Base-by-base conservation (phyloP, 257 asterid genomes). In the Przewalskia tangutica region DNA sequence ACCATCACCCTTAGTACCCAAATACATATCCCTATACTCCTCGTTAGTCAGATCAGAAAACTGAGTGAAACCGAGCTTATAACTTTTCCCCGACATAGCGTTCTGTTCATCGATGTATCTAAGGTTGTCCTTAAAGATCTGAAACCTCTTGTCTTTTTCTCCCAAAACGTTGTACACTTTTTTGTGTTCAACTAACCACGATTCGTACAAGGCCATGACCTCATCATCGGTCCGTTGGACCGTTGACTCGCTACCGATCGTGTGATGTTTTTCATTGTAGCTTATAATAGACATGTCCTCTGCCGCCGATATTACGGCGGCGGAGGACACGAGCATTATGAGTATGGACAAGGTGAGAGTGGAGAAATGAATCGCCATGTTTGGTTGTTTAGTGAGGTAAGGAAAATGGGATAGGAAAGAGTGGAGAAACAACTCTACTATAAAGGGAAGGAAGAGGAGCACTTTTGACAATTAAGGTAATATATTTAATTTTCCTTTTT, bases 11-110 rank as follows among this genome's bases (percentile, higher is more conserved):
- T 82, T 87, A 42, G 88, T 81, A 5, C 98, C 98, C 48, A 92
- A 82, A 82, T 85, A 87, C 17, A 66, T 79, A 5, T 83, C 82
- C 82, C 93, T 88, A 87, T 90, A 94, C 93, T 94, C 98, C 56
- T 85, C 91, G 85, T 89, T 90, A 54, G 93, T 89, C 83, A 90
- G 86, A 81, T 94, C 98, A 13, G 98, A 95, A 81, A 94, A 94
- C 79, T 92, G 89, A 89, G 89, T 92, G 82, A 91, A 82, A 7
- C 97, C 97, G 17, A 94, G 90, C 86, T 85, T 83, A 82, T 84
- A 90, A 6, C 85, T 89, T 86, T 91, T 89, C 80, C 89, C 77
- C 2, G 84, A 82, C 77, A 85, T 17, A 17, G 88, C 84, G 85
- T 94, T 94, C 67, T 89, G 91, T 60, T 92, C 90, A 18, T 94